Conservation (phyloP, 1,139 yeast genomes). For the Geotrichum carabidarum region DNA sequence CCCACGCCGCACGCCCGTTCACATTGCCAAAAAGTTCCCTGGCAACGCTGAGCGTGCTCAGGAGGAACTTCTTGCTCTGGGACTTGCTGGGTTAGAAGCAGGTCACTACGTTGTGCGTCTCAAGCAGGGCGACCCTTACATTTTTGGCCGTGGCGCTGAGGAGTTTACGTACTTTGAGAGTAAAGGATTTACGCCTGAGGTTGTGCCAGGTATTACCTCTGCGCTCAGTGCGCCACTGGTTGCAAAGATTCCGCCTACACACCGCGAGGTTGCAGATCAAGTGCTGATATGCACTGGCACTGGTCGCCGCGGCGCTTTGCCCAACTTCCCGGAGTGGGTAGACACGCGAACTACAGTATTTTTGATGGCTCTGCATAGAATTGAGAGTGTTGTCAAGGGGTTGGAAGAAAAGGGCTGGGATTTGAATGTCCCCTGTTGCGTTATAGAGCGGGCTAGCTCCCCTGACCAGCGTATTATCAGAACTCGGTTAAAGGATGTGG, state of each 20-base stretch:
- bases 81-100: slow-evolving; percentile 54
- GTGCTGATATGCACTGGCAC: slow-evolving; percentile 92
- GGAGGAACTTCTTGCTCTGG: slow-evolving; percentile 67
- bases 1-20: slow-evolving; percentile 66
- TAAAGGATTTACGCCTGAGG: slow-evolving; percentile 66
- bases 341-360: slow-evolving; percentile 75
- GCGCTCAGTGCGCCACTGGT: slow-evolving; percentile 88
- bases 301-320: slow-evolving; percentile 80
- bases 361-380: slow-evolving; percentile 85
- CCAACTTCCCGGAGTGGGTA: slow-evolving; percentile 70
- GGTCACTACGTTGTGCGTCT: slow-evolving; percentile 81
- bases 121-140: slow-evolving; percentile 96
- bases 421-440: slow-evolving; percentile 66
- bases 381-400: slow-evolving; percentile 59
- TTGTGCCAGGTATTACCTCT: slow-evolving; percentile 85
- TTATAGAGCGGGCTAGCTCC: slow-evolving; percentile 87
- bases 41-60: slow-evolving; percentile 96
- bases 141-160: slow-evolving; percentile 96
- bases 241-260: slow-evolving; percentile 85
- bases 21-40: slow-evolving; percentile 90
- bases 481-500: slow-evolving; percentile 61
- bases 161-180: slow-evolving; percentile 64
- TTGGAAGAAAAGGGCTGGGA: slow-evolving; percentile 63
- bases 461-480: slow-evolving; percentile 86
- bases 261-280: slow-evolving; percentile 88